Conservation (phyloP, 495 filamentous ascomycete genomes). For the Hypoxylon lenormandii region DNA sequence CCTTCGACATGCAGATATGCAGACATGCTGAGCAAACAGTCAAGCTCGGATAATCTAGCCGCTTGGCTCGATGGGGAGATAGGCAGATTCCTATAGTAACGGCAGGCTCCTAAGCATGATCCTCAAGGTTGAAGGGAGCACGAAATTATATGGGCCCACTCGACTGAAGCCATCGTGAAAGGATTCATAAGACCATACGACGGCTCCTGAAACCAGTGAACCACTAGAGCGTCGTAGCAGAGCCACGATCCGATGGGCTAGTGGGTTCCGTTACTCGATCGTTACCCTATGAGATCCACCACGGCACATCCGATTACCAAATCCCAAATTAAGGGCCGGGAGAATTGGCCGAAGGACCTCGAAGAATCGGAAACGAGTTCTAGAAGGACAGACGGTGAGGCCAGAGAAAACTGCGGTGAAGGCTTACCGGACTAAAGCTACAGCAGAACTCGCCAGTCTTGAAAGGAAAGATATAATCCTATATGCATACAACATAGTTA, state of each 20-base stretch:
- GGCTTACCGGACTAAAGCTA: too few relatives aligned
- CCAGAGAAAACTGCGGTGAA: slow-evolving; percentile 1
- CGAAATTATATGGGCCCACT: slow-evolving; percentile 41
- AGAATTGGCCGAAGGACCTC: slow-evolving; percentile 25
- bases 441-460: too few relatives aligned
- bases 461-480: too few relatives aligned
- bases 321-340: slow-evolving; percentile 33
- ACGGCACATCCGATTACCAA: slow-evolving; percentile 31
- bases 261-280: slow-evolving; percentile 47
- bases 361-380: slow-evolving; percentile 26
- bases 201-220: slow-evolving; percentile 31
- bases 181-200: slow-evolving; percentile 38
- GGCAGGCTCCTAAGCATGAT: slow-evolving; percentile 23
- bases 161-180: slow-evolving; percentile 51
- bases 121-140: not conserved
- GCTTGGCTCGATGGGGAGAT: slow-evolving; percentile 21
- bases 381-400: slow-evolving; percentile 20
- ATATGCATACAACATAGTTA: too few relatives aligned
- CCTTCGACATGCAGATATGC: too few relatives aligned
- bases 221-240: slow-evolving; percentile 27
- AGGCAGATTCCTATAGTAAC: not conserved
- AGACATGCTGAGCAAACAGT: slow-evolving; percentile 15
- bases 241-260: slow-evolving; percentile 30
- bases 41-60: slow-evolving; percentile 20
- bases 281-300: slow-evolving; percentile 52